A percentile compares a stretch with the other conserved stretches of the same genome.
These are phyloP conservation scores for Dioscorea cayenensis DNA, from an alignment of 116 monocot genomes.

Conservation along the genomic window DNA sequence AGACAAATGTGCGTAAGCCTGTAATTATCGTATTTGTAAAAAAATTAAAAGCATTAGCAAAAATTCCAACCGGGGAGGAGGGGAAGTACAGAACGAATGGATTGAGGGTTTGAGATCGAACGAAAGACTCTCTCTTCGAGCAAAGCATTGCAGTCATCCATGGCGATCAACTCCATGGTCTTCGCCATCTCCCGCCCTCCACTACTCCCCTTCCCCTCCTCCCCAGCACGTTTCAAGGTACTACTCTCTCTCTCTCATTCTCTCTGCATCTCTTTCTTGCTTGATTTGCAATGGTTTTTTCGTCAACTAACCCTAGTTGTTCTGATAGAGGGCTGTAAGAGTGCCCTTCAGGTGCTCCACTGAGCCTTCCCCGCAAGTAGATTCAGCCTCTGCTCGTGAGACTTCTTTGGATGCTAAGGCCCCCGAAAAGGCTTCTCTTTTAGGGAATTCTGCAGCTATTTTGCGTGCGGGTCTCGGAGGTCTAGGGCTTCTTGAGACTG, in stretches of 20 bases:
- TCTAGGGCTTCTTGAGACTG: constrained; percentile 75
- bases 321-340: not conserved
- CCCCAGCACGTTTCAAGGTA: not conserved
- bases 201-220: not conserved
- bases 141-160: not conserved
- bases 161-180: constrained; percentile 1
- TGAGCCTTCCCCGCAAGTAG: not conserved
- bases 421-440: constrained; percentile 13
- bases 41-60: no score
- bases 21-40: no score
- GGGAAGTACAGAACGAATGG: no score
- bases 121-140: no score
- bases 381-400: not conserved
- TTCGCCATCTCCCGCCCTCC: not conserved
- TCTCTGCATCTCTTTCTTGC: not conserved
- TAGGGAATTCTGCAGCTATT: constrained; percentile 42
- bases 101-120: no score
- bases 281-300: not conserved
- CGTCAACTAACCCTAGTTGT: not conserved
- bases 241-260: not conserved
- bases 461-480: constrained; percentile 62
- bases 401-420: not conserved
- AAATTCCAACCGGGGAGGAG: no score
- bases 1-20: no score
- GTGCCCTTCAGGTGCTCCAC: not conserved